A percentile compares a stretch with the other conserved stretches of the same genome.
These are phyloP conservation scores for Penicillium ucsense DNA, from an alignment of 495 filamentous ascomycete species.

Conservation along the genomic window DNA sequence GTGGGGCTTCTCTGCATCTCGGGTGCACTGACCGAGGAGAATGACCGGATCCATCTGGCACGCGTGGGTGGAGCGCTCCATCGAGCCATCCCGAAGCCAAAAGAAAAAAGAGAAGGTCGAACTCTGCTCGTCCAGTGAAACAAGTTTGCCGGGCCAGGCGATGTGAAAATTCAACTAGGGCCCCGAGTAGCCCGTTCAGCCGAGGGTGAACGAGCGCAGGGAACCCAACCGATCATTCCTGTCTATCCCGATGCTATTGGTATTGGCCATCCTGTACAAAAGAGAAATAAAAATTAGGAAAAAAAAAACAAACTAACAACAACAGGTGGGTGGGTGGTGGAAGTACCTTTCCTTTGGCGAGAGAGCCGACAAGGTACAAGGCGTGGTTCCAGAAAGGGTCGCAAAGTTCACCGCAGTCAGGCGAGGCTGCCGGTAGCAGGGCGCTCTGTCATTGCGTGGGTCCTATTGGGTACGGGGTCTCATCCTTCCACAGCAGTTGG, in stretches of 20 bases:
- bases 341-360: too few relatives aligned
- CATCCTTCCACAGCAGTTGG: not conserved
- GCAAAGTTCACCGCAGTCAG: not conserved
- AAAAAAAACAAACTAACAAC: too few relatives aligned
- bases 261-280: too few relatives aligned
- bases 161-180: not conserved
- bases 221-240: too few relatives aligned
- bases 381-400: too few relatives aligned
- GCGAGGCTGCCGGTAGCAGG: not conserved
- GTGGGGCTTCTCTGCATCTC: not conserved
- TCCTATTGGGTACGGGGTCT: not conserved
- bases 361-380: too few relatives aligned
- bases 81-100: not conserved
- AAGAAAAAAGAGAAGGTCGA: too few relatives aligned
- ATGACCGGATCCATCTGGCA: not conserved
- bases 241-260: too few relatives aligned
- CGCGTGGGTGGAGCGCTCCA: not conserved
- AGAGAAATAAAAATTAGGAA: too few relatives aligned
- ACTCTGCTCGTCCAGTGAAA: not conserved
- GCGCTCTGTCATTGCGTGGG: not conserved
- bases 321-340: too few relatives aligned
- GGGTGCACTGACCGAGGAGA: constrained; percentile 2
- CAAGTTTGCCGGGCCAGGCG: not conserved
- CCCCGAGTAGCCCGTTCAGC: too few relatives aligned
- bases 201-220: too few relatives aligned